Base-by-base conservation (phyloP, 176 grass and related monocot species). In the Ensete glaucum region DNA sequence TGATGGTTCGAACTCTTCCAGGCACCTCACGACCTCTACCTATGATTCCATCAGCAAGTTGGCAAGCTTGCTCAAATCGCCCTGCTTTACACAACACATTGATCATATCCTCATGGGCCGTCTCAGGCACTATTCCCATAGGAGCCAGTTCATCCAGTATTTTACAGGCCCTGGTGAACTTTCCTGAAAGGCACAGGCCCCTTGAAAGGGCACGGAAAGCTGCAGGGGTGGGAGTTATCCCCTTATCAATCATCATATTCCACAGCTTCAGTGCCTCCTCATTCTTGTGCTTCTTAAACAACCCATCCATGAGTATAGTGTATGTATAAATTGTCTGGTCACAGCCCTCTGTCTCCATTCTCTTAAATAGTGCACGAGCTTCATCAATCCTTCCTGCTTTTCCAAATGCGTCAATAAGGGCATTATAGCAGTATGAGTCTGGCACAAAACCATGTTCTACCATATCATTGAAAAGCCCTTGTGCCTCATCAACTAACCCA, bases 141-240 rank as follows among this genome's bases (percentile, higher is more conserved):
- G 88, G 90, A 62, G 95, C 95, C 64, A 98, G 19, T 84, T 91
- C 90, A 84, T 98, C 95, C 58, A 98, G 27, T 66, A 98, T 90
- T 52, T 71, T 91, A 76, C 90, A 98, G 15, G 95, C 95, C 52
- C 85, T 79, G n/a, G 81, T 87, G 62, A 91, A 98, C 77, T 98
- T 98, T 11, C 95, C 95, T 43, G 88, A 93, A 67, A 94, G 86
- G 71, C 88, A 99, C 9, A 89, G 86, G 1, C 95, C 90, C 50
- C 25, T 91, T 6, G 95, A 85, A 27, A 98, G 86, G 80, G 75
- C 83, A 19, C 95, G 83, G 73, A 93, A 94, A 29, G 90, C 75
- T 15, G 95, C 84, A 76, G 81, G 56, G 67, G 90, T 94, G 62
- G 95, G 95, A 15, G 88, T 76, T 75, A 91, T 89, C 54, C 95